A percentile compares a stretch with the other conserved stretches of the same genome.
phyloP scores from a whole-genome alignment of 139 green algal species.

The Protoeuglena noctilucae region DNA sequence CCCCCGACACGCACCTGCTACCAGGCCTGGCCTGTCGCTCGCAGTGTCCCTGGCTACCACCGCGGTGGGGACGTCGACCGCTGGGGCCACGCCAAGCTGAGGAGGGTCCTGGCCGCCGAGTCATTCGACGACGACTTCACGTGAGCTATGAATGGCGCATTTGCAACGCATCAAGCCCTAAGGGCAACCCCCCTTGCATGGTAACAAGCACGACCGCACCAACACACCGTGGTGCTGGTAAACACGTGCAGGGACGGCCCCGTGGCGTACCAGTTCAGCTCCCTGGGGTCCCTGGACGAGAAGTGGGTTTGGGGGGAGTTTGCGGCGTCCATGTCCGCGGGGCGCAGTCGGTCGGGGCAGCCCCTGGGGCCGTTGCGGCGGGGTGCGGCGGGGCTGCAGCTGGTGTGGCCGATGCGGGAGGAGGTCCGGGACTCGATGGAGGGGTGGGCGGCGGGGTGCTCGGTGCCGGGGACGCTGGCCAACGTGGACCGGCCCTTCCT shows the following conservation, averaged over 20 bases:
- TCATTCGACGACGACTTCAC: neutral
- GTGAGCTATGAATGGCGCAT: no score
- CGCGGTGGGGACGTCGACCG: slow-evolving; percentile 11
- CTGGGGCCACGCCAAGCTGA: slow-evolving; percentile 50
- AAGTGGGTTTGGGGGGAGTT: slow-evolving; percentile 47
- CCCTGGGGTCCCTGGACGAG: slow-evolving; percentile 38
- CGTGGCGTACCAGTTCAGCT: slow-evolving; percentile 46
- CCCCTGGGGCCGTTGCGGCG: neutral
- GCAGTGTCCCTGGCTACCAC: no score
- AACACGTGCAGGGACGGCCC: slow-evolving; percentile 11
- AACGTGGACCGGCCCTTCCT: slow-evolving; percentile 56
- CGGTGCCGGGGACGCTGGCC: slow-evolving; percentile 33
- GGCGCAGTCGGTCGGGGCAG: neutral
- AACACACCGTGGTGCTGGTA: neutral
- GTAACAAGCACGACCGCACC: neutral
- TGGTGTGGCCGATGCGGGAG: slow-evolving; percentile 47
- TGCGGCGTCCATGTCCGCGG: slow-evolving; percentile 7
- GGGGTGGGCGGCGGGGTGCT: slow-evolving; percentile 41
- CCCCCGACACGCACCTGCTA: no score
- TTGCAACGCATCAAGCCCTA: no score
- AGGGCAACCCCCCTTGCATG: no score
- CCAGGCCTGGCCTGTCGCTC: no score
- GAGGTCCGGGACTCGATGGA: slow-evolving; percentile 47
- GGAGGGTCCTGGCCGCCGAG: slow-evolving; percentile 11
- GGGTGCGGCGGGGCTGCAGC: slow-evolving; percentile 10